Conservation (phyloP, 2,329 filamentous ascomycete genomes). For the Penicillium glabrum region DNA sequence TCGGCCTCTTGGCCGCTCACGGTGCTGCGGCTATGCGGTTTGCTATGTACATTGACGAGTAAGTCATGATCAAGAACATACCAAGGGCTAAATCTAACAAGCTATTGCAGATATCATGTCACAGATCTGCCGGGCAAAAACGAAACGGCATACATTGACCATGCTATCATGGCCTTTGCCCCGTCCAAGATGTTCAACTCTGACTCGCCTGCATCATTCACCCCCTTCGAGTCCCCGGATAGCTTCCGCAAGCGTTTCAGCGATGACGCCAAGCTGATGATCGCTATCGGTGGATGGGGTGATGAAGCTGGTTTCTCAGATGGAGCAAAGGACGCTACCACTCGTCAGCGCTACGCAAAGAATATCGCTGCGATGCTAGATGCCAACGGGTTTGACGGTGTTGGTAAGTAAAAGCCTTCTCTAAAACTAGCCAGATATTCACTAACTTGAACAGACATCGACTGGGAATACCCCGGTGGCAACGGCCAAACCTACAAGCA, state of each 20-base stretch:
- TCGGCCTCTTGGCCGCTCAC: conserved; percentile 33
- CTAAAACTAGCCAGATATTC: background rate
- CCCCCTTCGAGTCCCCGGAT: conserved; percentile 55
- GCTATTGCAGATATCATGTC: conserved; percentile 42
- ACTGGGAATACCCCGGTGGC: conserved; percentile 65
- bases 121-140: conserved; percentile 32
- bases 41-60: conserved; percentile 52
- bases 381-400: conserved; percentile 64
- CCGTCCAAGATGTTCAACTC: conserved; percentile 52
- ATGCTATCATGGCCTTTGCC: conserved; percentile 59
- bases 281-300: conserved; percentile 76
- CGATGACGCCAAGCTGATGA: conserved; percentile 61
- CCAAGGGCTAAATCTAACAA: conserved; percentile 4
- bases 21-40: conserved; percentile 31
- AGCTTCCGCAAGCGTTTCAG: conserved; percentile 55
- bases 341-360: conserved; percentile 59
- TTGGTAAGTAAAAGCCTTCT: conserved; percentile 42
- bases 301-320: conserved; percentile 63
- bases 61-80: conserved; percentile 15
- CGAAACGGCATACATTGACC: conserved; percentile 49
- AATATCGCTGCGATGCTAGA: conserved; percentile 66
- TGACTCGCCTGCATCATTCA: conserved; percentile 44
- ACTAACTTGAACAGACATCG: conserved; percentile 53
- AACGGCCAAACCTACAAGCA: conserved; percentile 69
- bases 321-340: conserved; percentile 54